Conservation (phyloP, 2,329 filamentous ascomycete species). For the Scortechinia acanthostroma region DNA sequence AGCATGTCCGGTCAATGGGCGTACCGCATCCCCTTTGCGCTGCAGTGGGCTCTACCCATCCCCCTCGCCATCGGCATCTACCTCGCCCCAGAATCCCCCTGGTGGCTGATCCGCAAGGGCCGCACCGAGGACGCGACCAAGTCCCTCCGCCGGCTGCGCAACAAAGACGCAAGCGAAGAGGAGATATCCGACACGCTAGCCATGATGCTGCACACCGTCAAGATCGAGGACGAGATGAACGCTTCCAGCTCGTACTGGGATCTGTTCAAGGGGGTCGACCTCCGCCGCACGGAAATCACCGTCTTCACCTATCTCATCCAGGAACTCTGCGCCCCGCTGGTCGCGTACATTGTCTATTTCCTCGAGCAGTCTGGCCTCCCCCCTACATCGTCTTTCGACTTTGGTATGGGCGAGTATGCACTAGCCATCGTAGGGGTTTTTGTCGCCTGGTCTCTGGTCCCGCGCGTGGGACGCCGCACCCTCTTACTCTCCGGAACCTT, state of each 20-base stretch:
- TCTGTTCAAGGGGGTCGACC: slow-evolving; percentile 17
- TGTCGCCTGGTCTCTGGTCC: slow-evolving; percentile 11
- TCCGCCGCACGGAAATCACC: slow-evolving; percentile 8
- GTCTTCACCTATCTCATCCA: slow-evolving; percentile 4
- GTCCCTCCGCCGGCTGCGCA: background rate
- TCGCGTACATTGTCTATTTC: slow-evolving; percentile 10
- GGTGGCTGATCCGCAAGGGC: background rate
- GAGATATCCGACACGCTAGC: slow-evolving; percentile 3
- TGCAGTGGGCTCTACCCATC: background rate
- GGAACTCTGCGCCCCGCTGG: slow-evolving; percentile 6
- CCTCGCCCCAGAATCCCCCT: background rate
- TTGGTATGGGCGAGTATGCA: slow-evolving; percentile 9
- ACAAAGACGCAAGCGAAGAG: background rate
- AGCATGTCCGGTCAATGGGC: background rate
- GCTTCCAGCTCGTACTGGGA: slow-evolving; percentile 12
- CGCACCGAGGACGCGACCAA: background rate
- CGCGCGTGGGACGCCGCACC: slow-evolving; percentile 10
- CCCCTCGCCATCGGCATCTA: background rate
- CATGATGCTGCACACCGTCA: slow-evolving; percentile 7
- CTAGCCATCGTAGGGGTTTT: slow-evolving; percentile 10
- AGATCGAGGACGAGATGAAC: slow-evolving; percentile 12
- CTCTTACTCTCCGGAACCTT: slow-evolving; percentile 9
- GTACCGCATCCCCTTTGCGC: background rate
- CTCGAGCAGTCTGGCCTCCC: slow-evolving; percentile 11
- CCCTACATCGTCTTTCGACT: slow-evolving; percentile 6